Percentiles rank a stretch among this genome's conserved stretches.
Conservation (phyloP, 495 filamentous ascomycete species). For the Chaetomium tenue region DNA sequence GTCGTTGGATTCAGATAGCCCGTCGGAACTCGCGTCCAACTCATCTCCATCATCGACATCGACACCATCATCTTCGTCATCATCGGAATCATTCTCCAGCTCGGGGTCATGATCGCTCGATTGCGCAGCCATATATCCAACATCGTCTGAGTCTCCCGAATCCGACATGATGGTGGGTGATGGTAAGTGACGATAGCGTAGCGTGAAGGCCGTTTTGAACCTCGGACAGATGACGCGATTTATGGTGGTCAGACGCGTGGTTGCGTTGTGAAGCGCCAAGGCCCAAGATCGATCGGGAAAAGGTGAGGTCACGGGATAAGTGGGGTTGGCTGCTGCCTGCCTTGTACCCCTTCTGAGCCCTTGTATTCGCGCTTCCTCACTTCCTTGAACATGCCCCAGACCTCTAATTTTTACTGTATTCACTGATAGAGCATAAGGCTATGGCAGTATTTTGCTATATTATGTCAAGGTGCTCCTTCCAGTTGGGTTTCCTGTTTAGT, state of each 20-base stretch:
- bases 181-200: not conserved
- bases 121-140: conserved; percentile 10
- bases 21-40: not conserved
- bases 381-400: no score
- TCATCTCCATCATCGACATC: not conserved
- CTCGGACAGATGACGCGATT: not conserved
- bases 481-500: no score
- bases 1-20: not conserved
- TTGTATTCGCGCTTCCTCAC: no score
- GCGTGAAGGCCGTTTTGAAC: not conserved
- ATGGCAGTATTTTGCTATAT: no score
- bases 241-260: not conserved
- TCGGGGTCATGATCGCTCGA: not conserved
- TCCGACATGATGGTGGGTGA: conserved; percentile 10
- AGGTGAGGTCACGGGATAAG: not conserved
- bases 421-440: no score
- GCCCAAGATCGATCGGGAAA: not conserved
- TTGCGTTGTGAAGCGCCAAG: not conserved
- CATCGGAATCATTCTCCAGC: conserved; percentile 6
- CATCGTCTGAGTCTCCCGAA: conserved; percentile 18
- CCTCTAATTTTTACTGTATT: no score
- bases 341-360: no score
- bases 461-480: no score
- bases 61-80: not conserved
- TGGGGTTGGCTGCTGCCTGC: not conserved